phyloP scores from a whole-genome alignment of 2,329 filamentous ascomycete species.

The Fusarium nelsonii region DNA sequence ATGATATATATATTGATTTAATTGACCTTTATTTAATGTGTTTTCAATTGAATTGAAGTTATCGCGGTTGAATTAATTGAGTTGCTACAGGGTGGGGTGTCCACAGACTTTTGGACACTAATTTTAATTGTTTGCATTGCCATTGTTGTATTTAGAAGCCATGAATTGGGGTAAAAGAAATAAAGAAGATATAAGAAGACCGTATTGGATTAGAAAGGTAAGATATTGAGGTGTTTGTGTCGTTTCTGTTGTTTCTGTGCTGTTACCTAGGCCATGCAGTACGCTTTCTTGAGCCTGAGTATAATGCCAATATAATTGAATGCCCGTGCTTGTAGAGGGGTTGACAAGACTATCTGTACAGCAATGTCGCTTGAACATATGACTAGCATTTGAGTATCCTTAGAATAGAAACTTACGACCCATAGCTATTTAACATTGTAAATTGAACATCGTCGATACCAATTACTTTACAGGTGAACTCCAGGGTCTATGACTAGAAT shows the following conservation, averaged over 20 bases:
- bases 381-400: not conserved
- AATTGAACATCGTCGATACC: conserved; percentile 1
- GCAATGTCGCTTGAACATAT: not conserved
- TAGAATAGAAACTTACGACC: not conserved
- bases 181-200: too few species aligned
- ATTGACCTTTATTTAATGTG: too few species aligned
- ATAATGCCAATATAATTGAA: not conserved
- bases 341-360: not conserved
- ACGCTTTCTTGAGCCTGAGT: not conserved
- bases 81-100: too few species aligned
- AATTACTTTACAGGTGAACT: conserved; percentile 9
- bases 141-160: not conserved
- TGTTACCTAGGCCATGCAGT: not conserved
- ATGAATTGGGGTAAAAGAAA: not conserved
- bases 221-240: not conserved
- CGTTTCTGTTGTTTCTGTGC: not conserved
- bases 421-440: not conserved
- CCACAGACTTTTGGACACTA: too few species aligned
- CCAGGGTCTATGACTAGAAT: conserved; percentile 19
- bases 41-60: too few species aligned
- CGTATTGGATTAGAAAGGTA: not conserved
- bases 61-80: too few species aligned
- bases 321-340: not conserved
- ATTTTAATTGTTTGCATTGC: not conserved
- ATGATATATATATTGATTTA: too few species aligned